Base-by-base conservation (phyloP, 1,284 basidiomycete genomes). In the Cryptococcus hybrid region DNA sequence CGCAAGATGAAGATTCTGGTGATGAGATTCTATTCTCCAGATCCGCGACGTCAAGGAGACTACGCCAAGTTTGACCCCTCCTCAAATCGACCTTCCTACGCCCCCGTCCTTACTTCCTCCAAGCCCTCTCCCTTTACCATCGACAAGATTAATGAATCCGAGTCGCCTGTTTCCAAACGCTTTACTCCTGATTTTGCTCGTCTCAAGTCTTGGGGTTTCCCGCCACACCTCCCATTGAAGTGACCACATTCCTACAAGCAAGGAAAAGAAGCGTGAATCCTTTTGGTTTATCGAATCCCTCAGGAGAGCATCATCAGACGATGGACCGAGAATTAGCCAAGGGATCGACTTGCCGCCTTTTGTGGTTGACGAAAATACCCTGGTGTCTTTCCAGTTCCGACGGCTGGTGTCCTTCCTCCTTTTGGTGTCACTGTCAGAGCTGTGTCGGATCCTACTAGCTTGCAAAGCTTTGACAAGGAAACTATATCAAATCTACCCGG, bases 151-250 rank as follows among this genome's bases (percentile, higher is more conserved):
- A 24, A 24, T 24, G 24, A 24, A 24, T 24, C 24, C 24, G 24
- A 24, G 24, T 24, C 24, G 24, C 24, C 24, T 24, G 24, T 24
- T 24, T 24, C 24, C 24, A 56, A 51, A 46, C 37, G 40, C 42
- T 42, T 24, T 11, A 51, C 51, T 37, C 49, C 56, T 2, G 69
- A 71, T 54, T 61, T 56, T 3, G 45, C 52, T 35, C 65, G 71
- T 37, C 68, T 73, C 61, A 59, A 63, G 47, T 65, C 63, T 3
- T 76, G 70, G 69, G 71, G 0, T 74, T 76, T 59, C 74, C 24
- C 24, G 24, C 24, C 24, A 24, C n/a, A n/a, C n/a, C 52, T 7
- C 46, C 13, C 5, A 24, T 30, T 12, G 24, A 24, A 24, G 24
- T 24, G 24, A 24, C 24, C 24, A 24, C 24, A 24, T 24, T 24